Evolutionary conservation across 192 early-diverging fungal species (phyloP), one percentile per base, ranked within the genome.

Genomic region (Coemansia aciculifera): DNA sequence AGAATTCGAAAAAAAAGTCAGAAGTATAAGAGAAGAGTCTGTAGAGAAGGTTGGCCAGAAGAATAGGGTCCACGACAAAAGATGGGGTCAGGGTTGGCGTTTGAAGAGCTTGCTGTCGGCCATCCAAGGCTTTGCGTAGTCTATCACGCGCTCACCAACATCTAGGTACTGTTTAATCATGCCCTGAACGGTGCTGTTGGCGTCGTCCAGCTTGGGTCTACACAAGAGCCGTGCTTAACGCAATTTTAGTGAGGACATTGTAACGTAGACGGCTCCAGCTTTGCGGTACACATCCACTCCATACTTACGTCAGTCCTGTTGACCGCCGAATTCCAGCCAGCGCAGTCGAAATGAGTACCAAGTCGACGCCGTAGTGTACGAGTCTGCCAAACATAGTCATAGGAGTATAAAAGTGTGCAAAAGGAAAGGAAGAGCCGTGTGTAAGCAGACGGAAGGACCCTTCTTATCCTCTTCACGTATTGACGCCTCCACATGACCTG

Each of bases 301-400:
- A 0, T 56, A 52, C 72, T 64, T 79, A 79, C 77, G 77, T 71
- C 39, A 71, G 38, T 0, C 77, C 77, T 1, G 74, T 62, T 13
- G 73, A 75, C 64, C 78, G 42, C 17, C 74, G 69, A 24, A 71
- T 73, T 11, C 78, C 78, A 5, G 78, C 78, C 52, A 81, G 67
- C 23, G 46, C 74, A 24, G 64, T 66, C 31, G 73, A 81, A 23
- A 81, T 63, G 42, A 81, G 67, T 15, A 69, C 63, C n/a, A 81
- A 34, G 59, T 81, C 74, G 23, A 72, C 13, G 42, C 73, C 59
- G 29, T 69, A 38, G 40, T 75, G 73, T 17, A 81, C 49, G 31
- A 67, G 43, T 11, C 57, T 74, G 17, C 77, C 72, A 37, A 79
- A 21, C 36, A 72, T 60, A 9, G 59, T 54, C 73, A 75, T 75